phyloP scores from a whole-genome alignment of 2,329 filamentous ascomycete species.

The Diaporthe eres region DNA sequence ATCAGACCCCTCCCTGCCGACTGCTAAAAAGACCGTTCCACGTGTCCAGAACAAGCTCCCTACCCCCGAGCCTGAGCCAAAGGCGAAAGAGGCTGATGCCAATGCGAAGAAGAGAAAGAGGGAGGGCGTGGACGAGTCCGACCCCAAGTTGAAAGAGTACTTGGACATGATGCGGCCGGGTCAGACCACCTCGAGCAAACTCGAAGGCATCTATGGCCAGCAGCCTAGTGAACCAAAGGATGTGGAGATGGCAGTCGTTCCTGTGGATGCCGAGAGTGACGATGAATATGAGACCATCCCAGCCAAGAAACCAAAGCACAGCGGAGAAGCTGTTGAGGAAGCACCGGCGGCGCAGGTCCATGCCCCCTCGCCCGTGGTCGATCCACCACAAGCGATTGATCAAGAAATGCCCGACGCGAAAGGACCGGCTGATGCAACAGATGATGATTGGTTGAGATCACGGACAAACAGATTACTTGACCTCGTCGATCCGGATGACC shows the following conservation, averaged over 20 bases:
- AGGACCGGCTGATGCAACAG: slow-evolving; percentile 65
- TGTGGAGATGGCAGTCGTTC: slow-evolving; percentile 41
- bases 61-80: slow-evolving; percentile 40
- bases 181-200: slow-evolving; percentile 74
- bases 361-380: slow-evolving; percentile 32
- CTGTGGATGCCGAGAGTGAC: slow-evolving; percentile 73
- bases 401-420: slow-evolving; percentile 25
- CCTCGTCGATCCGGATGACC: slow-evolving; percentile 81
- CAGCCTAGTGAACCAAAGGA: slow-evolving; percentile 43
- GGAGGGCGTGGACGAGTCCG: slow-evolving; percentile 69
- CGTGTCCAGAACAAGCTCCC: slow-evolving; percentile 35
- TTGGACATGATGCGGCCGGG: slow-evolving; percentile 83
- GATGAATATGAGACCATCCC: slow-evolving; percentile 81
- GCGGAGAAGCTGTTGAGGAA: slow-evolving; percentile 43
- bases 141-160: slow-evolving; percentile 89
- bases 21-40: slow-evolving; percentile 40
- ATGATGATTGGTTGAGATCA: slow-evolving; percentile 93
- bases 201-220: slow-evolving; percentile 60
- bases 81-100: slow-evolving; percentile 49
- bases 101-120: slow-evolving; percentile 78
- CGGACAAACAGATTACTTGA: slow-evolving; percentile 89
- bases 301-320: slow-evolving; percentile 64
- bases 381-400: slow-evolving; percentile 16
- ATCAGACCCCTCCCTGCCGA: slow-evolving; percentile 58
- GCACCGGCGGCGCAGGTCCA: slow-evolving; percentile 37